Evolutionary conservation across 2,329 filamentous ascomycete species (phyloP).

Genomic region (Leptographium lundbergii): DNA sequence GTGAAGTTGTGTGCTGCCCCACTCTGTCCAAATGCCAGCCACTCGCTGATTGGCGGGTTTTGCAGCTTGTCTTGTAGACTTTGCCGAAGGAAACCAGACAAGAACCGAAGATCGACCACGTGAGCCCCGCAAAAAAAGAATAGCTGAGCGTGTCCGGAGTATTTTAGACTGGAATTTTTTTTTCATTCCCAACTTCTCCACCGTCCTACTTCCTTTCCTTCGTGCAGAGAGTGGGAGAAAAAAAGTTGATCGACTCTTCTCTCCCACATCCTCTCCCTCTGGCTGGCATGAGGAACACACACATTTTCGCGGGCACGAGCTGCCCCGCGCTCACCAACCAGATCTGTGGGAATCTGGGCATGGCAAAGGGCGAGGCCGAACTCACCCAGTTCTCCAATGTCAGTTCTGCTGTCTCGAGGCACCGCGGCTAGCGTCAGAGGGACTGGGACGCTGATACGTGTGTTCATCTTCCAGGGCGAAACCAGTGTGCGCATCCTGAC

Average conservation of each 20-base stretch:
- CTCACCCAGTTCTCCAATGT: conserved; percentile 59
- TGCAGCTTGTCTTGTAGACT: background rate
- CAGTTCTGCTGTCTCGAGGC: background rate
- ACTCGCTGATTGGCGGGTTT: background rate
- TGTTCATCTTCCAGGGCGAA: conserved; percentile 38
- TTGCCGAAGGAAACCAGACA: background rate
- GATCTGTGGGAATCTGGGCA: conserved; percentile 57
- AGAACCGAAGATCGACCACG: background rate
- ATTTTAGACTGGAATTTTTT: conserved; percentile 3
- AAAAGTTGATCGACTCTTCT: background rate
- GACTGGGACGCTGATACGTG: conserved; percentile 9
- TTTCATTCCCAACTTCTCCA: background rate
- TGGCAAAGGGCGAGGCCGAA: conserved; percentile 51
- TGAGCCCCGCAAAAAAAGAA: conserved; percentile 1
- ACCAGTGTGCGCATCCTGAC: conserved; percentile 57
- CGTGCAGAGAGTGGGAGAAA: background rate
- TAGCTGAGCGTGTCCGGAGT: background rate
- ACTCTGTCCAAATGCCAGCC: background rate
- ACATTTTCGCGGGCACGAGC: conserved; percentile 56
- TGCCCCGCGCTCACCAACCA: conserved; percentile 51
- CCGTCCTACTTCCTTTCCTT: background rate
- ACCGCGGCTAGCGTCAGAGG: background rate
- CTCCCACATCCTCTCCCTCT: background rate
- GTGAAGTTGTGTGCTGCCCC: background rate
- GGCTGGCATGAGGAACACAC: conserved; percentile 32